Percentiles rank a stretch among this genome's conserved stretches.
Evolutionary conservation across 768 basidiomycete species (phyloP).

Genomic region (Clitopilus hobsonii): DNA sequence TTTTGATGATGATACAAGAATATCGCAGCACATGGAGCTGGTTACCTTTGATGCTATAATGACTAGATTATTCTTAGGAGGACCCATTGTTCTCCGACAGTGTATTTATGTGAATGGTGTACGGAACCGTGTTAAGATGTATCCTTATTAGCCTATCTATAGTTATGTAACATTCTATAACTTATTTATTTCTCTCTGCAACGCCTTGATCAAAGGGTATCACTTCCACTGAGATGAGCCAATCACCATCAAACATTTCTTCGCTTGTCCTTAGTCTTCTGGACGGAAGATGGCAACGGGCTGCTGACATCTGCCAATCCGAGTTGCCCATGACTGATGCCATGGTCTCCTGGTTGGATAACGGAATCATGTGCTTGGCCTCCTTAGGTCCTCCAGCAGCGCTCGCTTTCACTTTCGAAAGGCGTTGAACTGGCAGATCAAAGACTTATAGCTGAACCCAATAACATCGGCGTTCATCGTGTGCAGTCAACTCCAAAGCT

Average conservation of each 20-base stretch:
- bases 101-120: background rate
- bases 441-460: background rate
- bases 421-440: background rate
- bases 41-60: background rate
- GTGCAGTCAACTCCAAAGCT: too few relatives aligned
- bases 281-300: slow-evolving; percentile 5
- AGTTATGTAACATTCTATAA: too few relatives aligned
- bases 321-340: slow-evolving; percentile 8
- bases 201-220: too few relatives aligned
- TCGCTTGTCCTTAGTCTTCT: background rate
- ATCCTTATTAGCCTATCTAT: background rate
- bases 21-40: background rate
- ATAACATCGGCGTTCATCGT: background rate
- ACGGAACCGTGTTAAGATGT: background rate
- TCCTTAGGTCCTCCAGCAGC: background rate
- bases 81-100: too few relatives aligned
- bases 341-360: background rate
- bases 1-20: slow-evolving; percentile 8
- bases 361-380: background rate
- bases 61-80: background rate
- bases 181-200: too few relatives aligned
- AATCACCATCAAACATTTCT: background rate
- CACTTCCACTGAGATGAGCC: background rate
- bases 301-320: slow-evolving; percentile 1
- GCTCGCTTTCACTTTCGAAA: background rate